Evolutionary conservation across 768 basidiomycete species (phyloP), one percentile per base, ranked within the genome.

Genomic region (Phlegmacium glaucopus): DNA sequence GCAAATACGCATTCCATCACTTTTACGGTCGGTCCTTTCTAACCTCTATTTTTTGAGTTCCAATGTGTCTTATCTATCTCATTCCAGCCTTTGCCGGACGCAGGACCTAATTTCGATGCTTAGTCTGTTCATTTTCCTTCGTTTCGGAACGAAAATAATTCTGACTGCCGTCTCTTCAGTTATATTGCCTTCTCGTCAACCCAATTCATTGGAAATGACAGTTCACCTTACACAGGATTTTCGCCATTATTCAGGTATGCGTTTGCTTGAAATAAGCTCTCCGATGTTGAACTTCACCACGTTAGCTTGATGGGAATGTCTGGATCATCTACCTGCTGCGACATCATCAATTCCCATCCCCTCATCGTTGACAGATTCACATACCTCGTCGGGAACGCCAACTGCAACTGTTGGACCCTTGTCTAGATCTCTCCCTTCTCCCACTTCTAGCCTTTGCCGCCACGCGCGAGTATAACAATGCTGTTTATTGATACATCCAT

Each of bases 131-230:
- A 25, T 16, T 11, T 36, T 10, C 38, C 48, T 13, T 28, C 12
- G 22, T 22, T 22, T 22, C 22, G 22, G 28, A 46, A 7, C n/a
- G 39, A 46, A 11, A 50, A 37, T 15, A 9, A 44, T 51, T 4
- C 57, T 48, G 39, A 27, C 30, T 50, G 15, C 49, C 35, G 17
- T 25, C 17, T n/a, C n/a, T 26, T 5, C 39, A 89, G 86, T 54
- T 88, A 87, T 62, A 60, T 89, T 51, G 74, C 74, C 50, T 81
- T 89, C 56, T 73, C 62, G 22, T 77, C 74, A 3, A 68, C 56
- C 17, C 57, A 56, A 7, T 54, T 63, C 18, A 61, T 61, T 39
- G 64, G 59, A 28, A 65, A 59, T 42, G 50, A 54, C 17, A 58
- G 50, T 42, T 37, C 44, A 12, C 49, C 55, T 1, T 79, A 78